Evolutionary conservation across 2,329 filamentous ascomycete species (phyloP).

Genomic region (Talaromyces amestolkiae): DNA sequence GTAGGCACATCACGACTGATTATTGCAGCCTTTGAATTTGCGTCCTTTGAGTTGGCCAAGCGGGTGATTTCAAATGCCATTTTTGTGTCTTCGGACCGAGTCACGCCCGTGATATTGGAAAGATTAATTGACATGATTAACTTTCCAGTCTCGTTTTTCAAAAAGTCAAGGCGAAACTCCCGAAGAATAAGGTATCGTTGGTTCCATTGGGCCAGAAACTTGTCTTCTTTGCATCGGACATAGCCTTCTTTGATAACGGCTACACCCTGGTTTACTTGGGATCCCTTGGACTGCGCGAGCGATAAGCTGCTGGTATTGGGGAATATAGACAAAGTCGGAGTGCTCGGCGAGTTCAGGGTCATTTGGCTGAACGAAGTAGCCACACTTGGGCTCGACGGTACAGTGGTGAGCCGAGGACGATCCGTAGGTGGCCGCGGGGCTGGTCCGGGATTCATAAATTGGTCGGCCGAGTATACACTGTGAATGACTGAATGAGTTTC

Average conservation of each 20-base stretch:
- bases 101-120: constrained; percentile 84
- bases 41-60: constrained; percentile 58
- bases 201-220: constrained; percentile 76
- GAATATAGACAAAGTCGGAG: constrained; percentile 61
- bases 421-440: constrained; percentile 86
- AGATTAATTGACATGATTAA: constrained; percentile 81
- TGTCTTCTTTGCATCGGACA: constrained; percentile 72
- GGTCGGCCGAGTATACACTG: constrained; percentile 61
- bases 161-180: constrained; percentile 89
- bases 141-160: constrained; percentile 87
- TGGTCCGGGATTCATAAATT: constrained; percentile 96
- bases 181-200: constrained; percentile 88
- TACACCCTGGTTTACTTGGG: constrained; percentile 63
- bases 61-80: constrained; percentile 94
- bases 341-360: constrained; percentile 65
- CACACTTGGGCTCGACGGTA: constrained; percentile 69
- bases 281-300: constrained; percentile 59
- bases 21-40: constrained; percentile 64
- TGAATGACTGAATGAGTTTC: constrained; percentile 16
- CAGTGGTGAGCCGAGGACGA: constrained; percentile 74
- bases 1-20: constrained; percentile 76
- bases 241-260: constrained; percentile 67
- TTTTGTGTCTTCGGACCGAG: constrained; percentile 83
- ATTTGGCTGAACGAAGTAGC: constrained; percentile 66
- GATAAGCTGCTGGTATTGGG: constrained; percentile 71